These are phyloP conservation scores for Phanerochaete carnosa DNA, from an alignment of 768 basidiomycete genomes.

Conservation along the genomic window DNA sequence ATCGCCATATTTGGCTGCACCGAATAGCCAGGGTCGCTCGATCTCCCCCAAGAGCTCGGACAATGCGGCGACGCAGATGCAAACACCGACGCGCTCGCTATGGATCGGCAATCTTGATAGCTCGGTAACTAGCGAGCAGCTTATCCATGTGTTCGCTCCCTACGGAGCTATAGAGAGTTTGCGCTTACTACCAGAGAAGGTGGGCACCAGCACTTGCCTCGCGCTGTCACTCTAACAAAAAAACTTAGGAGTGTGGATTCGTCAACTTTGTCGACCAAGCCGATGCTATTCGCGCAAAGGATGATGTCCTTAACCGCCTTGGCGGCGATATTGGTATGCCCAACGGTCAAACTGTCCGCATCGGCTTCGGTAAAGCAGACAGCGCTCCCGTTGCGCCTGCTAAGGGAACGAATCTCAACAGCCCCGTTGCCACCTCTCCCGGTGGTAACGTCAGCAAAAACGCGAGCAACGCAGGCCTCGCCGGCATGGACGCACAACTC, in stretches of 20 bases:
- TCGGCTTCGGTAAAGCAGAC: slow-evolving; percentile 97
- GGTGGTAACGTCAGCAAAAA: slow-evolving; percentile 42
- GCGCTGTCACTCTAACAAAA: neutral
- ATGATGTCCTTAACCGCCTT: slow-evolving; percentile 93
- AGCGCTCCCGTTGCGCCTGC: slow-evolving; percentile 91
- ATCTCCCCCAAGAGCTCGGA: slow-evolving; percentile 76
- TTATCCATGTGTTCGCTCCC: slow-evolving; percentile 92
- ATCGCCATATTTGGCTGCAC: slow-evolving; percentile 66
- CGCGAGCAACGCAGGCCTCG: slow-evolving; percentile 48
- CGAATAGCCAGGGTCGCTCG: slow-evolving; percentile 63
- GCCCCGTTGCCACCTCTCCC: slow-evolving; percentile 64
- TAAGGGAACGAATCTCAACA: slow-evolving; percentile 63
- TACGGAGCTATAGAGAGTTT: slow-evolving; percentile 98
- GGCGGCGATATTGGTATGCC: slow-evolving; percentile 94
- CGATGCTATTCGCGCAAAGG: slow-evolving; percentile 96
- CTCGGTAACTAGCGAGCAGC: slow-evolving; percentile 89
- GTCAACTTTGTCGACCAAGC: slow-evolving; percentile 96
- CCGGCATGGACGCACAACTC: slow-evolving; percentile 78
- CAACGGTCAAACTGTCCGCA: slow-evolving; percentile 93
- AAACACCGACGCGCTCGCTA: slow-evolving; percentile 91
- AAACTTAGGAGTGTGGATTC: slow-evolving; percentile 88
- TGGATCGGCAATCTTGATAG: slow-evolving; percentile 99
- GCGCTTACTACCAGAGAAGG: slow-evolving; percentile 95
- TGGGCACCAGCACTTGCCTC: slow-evolving; percentile 29
- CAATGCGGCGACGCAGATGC: slow-evolving; percentile 66